A percentile compares a stretch with the other conserved stretches of the same genome.
These are phyloP conservation scores for Venturia nashicola DNA, from an alignment of 2,329 filamentous ascomycete species.

Conservation along the genomic window DNA sequence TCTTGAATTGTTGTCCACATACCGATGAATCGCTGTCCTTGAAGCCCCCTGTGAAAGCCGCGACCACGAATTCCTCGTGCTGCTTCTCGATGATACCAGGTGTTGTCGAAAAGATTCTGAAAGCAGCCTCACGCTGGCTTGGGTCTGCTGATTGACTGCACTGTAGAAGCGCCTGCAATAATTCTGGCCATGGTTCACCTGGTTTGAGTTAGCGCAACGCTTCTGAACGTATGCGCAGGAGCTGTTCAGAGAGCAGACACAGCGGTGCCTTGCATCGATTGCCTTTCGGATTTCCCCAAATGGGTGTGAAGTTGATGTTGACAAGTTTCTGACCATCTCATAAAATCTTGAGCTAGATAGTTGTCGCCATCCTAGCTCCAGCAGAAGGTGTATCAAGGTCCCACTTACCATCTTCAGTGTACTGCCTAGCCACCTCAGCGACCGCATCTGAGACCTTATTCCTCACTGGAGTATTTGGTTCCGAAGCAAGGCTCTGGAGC, in stretches of 20 bases:
- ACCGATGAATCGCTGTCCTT: constrained; percentile 75
- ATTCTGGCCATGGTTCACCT: constrained; percentile 83
- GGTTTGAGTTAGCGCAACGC: constrained; percentile 11
- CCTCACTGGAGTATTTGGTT: constrained; percentile 62
- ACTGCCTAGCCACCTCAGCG: constrained; percentile 88
- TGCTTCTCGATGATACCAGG: constrained; percentile 93
- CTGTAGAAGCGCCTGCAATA: constrained; percentile 75
- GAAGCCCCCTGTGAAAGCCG: constrained; percentile 84
- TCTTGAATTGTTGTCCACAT: constrained; percentile 20
- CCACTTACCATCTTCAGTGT: constrained; percentile 73
- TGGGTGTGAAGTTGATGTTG: neutral
- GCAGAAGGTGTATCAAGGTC: neutral
- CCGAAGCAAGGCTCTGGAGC: constrained; percentile 61
- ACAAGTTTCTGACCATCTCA: neutral
- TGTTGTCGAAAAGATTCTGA: constrained; percentile 88
- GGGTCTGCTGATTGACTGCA: constrained; percentile 77
- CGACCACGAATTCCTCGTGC: constrained; percentile 80
- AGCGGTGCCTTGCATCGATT: neutral
- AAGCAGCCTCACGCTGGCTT: constrained; percentile 81
- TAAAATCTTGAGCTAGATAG: neutral
- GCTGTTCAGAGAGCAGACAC: neutral
- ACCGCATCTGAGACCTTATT: constrained; percentile 98
- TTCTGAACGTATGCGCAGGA: neutral
- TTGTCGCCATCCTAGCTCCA: neutral
- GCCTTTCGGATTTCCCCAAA: neutral